Evolutionary conservation across 305 asterid species (phyloP), one percentile per base, ranked within the genome.

Genomic region (Solanum hybrid): DNA sequence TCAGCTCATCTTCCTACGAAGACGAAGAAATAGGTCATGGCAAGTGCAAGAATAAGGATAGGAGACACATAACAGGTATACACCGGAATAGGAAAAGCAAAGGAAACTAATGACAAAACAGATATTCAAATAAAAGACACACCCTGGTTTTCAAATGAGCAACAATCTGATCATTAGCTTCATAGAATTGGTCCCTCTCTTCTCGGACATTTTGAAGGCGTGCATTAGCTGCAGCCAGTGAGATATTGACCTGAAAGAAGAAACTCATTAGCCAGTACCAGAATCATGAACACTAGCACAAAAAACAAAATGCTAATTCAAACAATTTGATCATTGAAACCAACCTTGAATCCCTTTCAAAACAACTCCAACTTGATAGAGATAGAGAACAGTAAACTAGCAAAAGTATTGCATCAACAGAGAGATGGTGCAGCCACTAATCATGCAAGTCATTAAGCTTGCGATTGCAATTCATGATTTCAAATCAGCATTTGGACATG

Each of bases 141-240:
- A 97, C 99, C 98, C 95, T 97, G 75, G 97, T 92, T 92, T 95
- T 97, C 85, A 98, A 90, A 92, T 95, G 98, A 88, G 99, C 92
- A 91, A 98, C 97, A 92, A 98, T 93, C 91, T 97, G 96, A 93
- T 97, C 98, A 91, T 98, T 98, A 90, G 99, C 99, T 89, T 98
- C 99, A 90, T 95, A 97, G 93, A 98, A 98, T 88, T 98, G 99
- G 90, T 95, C 98, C 94, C 98, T 95, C 92, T 97, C 99, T 90
- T 97, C 99, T 86, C 86, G 93, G 90, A 88, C 96, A 89, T 96
- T 96, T 91, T 90, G 99, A 89, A 95, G 97, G 91, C 99, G 98
- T 87, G 95, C 96, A 92, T 93, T 94, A 81, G 94, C 96, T 81
- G 97, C 95, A 93, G 98, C 94, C 95, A 98, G 93, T 88, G 98